Conservation (phyloP, 352 stramenopile genomes). For the Globisporangium megalacanthum region DNA sequence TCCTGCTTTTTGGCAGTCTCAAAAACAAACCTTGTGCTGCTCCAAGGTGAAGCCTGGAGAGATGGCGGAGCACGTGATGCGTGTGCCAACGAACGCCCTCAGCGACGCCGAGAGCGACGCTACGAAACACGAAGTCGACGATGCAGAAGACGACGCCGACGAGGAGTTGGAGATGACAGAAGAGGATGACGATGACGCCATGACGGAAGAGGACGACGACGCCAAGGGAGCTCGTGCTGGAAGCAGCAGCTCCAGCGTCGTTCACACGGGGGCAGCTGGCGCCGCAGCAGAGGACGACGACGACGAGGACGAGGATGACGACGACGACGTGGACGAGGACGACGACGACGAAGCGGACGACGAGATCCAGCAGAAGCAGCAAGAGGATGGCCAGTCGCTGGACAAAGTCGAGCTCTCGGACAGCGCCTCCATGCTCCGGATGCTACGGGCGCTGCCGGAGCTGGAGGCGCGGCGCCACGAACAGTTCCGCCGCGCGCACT, state of each 20-base stretch:
- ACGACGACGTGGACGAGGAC: constrained; percentile 49
- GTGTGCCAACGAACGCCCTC: too few relatives aligned
- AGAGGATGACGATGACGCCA: constrained; percentile 16
- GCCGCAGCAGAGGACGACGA: constrained; percentile 13
- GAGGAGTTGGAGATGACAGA: constrained; percentile 39
- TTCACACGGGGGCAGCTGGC: too few relatives aligned
- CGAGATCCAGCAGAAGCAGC: constrained; percentile 39
- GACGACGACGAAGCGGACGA: constrained; percentile 18
- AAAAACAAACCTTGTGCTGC: too few relatives aligned
- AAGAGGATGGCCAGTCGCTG: constrained; percentile 21
- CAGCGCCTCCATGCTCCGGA: constrained; percentile 63
- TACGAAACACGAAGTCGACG: constrained; percentile 8
- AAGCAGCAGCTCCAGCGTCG: neutral
- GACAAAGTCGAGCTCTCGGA: constrained; percentile 48
- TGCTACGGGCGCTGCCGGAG: constrained; percentile 64
- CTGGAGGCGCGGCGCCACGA: constrained; percentile 65
- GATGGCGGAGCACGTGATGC: neutral
- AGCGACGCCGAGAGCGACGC: neutral
- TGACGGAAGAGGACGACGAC: constrained; percentile 53
- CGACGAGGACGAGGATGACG: constrained; percentile 28
- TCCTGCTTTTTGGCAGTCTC: too few relatives aligned
- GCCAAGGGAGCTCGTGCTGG: constrained; percentile 5
- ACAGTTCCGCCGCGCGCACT: constrained; percentile 79
- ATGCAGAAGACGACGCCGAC: constrained; percentile 19
- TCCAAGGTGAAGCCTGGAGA: too few relatives aligned